Evolutionary conservation across 768 basidiomycete genomes (phyloP).

Genomic region (Tephrocybe rancida): DNA sequence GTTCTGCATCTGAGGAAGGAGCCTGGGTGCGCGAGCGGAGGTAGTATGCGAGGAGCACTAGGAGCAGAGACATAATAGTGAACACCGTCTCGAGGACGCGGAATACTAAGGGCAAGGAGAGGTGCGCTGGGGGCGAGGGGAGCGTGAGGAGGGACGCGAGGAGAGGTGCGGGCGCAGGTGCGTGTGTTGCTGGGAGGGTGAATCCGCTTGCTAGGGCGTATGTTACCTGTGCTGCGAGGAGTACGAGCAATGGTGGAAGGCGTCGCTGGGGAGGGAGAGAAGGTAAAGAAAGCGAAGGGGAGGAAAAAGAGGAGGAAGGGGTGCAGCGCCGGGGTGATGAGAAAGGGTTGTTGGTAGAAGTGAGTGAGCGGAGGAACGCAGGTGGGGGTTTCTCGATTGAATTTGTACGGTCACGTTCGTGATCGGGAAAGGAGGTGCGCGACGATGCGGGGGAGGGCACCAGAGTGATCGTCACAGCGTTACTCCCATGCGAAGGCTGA

Average conservation of each 20-base stretch:
- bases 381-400: slow-evolving; percentile 4
- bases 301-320: neutral
- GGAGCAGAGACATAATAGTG: neutral
- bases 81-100: slow-evolving; percentile 1
- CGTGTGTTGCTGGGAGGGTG: slow-evolving; percentile 1
- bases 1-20: neutral
- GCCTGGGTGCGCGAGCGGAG: neutral
- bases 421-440: neutral
- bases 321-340: neutral
- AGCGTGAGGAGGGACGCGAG: slow-evolving; percentile 1
- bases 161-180: neutral
- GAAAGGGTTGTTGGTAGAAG: no score
- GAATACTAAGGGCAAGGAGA: neutral
- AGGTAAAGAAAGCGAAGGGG: neutral
- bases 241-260: no score
- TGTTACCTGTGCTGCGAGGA: slow-evolving; percentile 5
- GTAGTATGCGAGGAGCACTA: slow-evolving; percentile 4
- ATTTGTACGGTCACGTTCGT: neutral
- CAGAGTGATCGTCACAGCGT: slow-evolving; percentile 2
- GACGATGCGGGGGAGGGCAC: slow-evolving; percentile 3
- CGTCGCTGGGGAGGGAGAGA: neutral
- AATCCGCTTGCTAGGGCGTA: slow-evolving; percentile 1
- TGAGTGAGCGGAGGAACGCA: neutral
- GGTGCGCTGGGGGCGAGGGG: neutral
- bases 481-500: neutral